Evolutionary conservation across 2,329 filamentous ascomycete genomes (phyloP).

Genomic region (Aspergillus sp.): DNA sequence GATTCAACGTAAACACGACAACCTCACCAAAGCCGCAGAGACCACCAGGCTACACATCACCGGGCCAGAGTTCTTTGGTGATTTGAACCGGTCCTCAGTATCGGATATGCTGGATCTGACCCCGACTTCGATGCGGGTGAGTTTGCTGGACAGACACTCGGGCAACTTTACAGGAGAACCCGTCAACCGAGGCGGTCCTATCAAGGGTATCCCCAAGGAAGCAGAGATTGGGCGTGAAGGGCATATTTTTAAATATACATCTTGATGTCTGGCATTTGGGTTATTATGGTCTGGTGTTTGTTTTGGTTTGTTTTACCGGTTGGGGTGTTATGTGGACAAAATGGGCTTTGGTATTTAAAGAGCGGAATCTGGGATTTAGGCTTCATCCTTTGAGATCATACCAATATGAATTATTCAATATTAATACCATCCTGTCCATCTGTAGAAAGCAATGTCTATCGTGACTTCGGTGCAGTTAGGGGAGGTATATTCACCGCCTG

Average conservation of each 20-base stretch:
- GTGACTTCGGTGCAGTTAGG: no score
- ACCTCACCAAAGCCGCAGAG: slow-evolving; percentile 68
- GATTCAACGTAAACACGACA: slow-evolving; percentile 51
- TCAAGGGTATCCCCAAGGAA: slow-evolving; percentile 60
- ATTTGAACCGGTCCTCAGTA: slow-evolving; percentile 42
- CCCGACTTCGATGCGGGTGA: slow-evolving; percentile 17
- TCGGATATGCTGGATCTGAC: slow-evolving; percentile 25
- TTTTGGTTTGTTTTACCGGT: background rate
- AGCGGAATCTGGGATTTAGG: no score
- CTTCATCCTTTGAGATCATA: no score
- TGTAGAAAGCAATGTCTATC: no score
- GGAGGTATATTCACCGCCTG: slow-evolving; percentile 15
- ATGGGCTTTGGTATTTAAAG: background rate
- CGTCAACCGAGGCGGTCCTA: slow-evolving; percentile 28
- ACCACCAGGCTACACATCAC: slow-evolving; percentile 77
- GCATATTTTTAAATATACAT: slow-evolving; percentile 29
- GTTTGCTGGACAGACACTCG: slow-evolving; percentile 18
- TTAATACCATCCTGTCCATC: no score
- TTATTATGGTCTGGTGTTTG: background rate
- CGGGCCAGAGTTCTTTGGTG: slow-evolving; percentile 81
- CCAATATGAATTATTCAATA: no score
- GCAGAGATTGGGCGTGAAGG: slow-evolving; percentile 37
- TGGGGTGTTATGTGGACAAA: background rate
- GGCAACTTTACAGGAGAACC: slow-evolving; percentile 13
- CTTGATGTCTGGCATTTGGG: background rate